Evolutionary conservation across 441 rosid genomes (phyloP).

Genomic region (Adansonia gregorii): DNA sequence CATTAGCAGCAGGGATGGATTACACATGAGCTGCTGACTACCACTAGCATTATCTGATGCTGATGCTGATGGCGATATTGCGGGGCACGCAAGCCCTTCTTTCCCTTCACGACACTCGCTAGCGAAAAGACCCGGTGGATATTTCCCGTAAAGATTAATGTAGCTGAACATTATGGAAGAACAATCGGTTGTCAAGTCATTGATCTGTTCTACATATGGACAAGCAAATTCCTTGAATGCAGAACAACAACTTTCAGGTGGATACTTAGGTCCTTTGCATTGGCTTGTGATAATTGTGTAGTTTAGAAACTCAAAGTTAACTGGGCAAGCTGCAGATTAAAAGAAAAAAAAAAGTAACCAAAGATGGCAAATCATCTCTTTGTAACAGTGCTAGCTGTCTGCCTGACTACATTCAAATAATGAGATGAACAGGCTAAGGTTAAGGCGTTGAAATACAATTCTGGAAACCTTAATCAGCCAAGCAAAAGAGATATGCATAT

Average conservation of each 20-base stretch:
- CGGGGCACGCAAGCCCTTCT: slow-evolving; percentile 64
- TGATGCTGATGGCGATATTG: slow-evolving; percentile 39
- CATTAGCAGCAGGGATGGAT: slow-evolving; percentile 31
- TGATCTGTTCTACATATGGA: slow-evolving; percentile 60
- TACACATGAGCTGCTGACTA: slow-evolving; percentile 27
- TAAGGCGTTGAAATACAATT: background rate
- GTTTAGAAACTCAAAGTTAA: slow-evolving; percentile 67
- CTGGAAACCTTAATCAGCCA: background rate
- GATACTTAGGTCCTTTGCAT: slow-evolving; percentile 71
- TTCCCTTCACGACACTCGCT: slow-evolving; percentile 65
- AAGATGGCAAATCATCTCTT: too few relatives aligned
- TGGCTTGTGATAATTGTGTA: slow-evolving; percentile 58
- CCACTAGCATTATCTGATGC: slow-evolving; percentile 32
- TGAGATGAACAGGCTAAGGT: background rate
- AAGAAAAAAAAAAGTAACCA: too few relatives aligned
- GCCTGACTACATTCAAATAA: background rate
- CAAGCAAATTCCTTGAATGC: slow-evolving; percentile 82
- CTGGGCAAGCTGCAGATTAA: slow-evolving; percentile 53
- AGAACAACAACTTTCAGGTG: slow-evolving; percentile 55
- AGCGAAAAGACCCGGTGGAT: slow-evolving; percentile 82
- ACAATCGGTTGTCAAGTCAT: slow-evolving; percentile 66
- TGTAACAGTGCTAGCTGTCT: too few relatives aligned
- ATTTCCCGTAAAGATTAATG: slow-evolving; percentile 75
- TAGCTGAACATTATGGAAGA: slow-evolving; percentile 83
- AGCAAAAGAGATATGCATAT: background rate